A percentile compares a stretch with the other conserved stretches of the same genome.
Evolutionary conservation across 345 rosid genomes (phyloP).

Genomic region (Turritis glabra): DNA sequence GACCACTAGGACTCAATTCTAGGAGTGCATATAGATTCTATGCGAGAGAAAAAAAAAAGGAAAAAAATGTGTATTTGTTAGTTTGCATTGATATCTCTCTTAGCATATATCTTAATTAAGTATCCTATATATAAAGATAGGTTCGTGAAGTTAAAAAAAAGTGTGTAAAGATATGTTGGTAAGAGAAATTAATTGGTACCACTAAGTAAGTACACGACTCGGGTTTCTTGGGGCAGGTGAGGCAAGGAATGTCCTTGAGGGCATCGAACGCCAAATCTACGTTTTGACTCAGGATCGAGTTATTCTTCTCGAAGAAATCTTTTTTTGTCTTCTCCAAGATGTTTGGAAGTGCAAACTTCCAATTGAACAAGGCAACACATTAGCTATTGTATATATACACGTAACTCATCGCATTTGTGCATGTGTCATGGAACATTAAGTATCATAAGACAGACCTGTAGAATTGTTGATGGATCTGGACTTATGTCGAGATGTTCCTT

Average conservation of each 20-base stretch:
- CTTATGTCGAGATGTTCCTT: constrained; percentile 37
- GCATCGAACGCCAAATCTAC: constrained; percentile 46
- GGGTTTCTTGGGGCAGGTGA: constrained; percentile 55
- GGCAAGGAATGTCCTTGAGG: constrained; percentile 60
- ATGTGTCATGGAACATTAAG: background rate
- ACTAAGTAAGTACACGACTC: constrained; percentile 66
- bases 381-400: background rate
- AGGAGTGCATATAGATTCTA: background rate
- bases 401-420: background rate
- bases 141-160: background rate
- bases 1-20: too few relatives aligned
- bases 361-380: constrained; percentile 7
- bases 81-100: background rate
- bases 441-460: constrained; percentile 45
- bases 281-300: constrained; percentile 41
- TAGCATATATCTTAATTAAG: background rate
- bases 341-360: constrained; percentile 67
- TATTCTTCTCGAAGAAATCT: constrained; percentile 51
- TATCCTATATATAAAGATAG: background rate
- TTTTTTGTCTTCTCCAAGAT: constrained; percentile 57
- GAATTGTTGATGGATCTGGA: constrained; percentile 49
- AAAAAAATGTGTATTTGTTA: background rate
- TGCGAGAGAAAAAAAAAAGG: background rate
- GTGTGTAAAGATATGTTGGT: background rate
- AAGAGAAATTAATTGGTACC: constrained; percentile 42